phyloP scores from a whole-genome alignment of 192 early-diverging fungal genomes.

The Phlyctochytrium bullatum region DNA sequence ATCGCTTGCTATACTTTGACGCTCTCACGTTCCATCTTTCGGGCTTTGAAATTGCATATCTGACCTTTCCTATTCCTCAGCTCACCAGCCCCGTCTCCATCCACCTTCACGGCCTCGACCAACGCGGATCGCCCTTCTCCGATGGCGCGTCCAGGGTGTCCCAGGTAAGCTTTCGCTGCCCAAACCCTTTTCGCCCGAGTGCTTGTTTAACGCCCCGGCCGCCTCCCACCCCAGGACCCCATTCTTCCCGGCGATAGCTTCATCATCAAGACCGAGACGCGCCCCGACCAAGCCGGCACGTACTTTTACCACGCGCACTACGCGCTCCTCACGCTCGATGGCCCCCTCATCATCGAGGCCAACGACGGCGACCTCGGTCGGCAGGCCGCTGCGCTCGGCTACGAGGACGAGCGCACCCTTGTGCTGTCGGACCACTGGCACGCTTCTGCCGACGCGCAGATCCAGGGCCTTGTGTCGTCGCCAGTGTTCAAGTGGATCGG shows the following conservation, averaged over 20 bases:
- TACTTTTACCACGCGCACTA: conserved; percentile 5
- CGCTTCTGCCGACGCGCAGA: not conserved
- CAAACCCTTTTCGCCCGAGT: too few species aligned
- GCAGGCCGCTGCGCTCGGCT: not conserved
- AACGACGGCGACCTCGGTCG: not conserved
- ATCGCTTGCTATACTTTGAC: too few species aligned
- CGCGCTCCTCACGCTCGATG: not conserved
- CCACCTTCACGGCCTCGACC: conserved; percentile 72
- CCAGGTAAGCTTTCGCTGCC: conserved; percentile 11
- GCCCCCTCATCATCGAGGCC: not conserved
- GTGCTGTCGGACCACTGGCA: not conserved
- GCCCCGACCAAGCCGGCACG: not conserved
- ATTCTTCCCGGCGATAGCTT: conserved; percentile 3
- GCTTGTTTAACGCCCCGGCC: too few species aligned
- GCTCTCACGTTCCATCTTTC: too few species aligned
- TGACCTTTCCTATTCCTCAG: conserved; percentile 8
- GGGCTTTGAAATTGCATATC: too few species aligned
- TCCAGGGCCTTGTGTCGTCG: not conserved
- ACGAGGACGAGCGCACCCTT: not conserved
- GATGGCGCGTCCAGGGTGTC: conserved; percentile 16
- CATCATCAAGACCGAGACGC: not conserved
- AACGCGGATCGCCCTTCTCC: conserved; percentile 51
- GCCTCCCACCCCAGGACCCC: not conserved
- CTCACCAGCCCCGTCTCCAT: conserved; percentile 31
- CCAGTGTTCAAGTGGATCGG: not conserved